Conservation (phyloP, 2,329 filamentous ascomycete species). For the Alternaria conjuncta region DNA sequence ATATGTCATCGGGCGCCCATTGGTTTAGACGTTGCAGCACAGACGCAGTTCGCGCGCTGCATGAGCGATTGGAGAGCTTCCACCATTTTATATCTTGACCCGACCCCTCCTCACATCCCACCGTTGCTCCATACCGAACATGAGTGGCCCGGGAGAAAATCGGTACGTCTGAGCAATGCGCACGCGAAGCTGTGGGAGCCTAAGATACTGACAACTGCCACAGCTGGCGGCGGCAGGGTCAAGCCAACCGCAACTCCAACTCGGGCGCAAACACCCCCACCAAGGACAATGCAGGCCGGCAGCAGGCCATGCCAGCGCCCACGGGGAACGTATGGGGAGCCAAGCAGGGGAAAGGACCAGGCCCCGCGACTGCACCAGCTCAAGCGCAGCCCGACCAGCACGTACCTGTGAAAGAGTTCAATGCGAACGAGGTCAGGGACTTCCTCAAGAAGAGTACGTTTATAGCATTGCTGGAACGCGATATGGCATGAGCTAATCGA, state of each 20-base stretch:
- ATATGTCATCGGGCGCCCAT: conserved; percentile 19
- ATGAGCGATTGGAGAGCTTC: conserved; percentile 26
- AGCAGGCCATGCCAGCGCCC: conserved; percentile 39
- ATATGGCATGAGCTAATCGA: conserved; percentile 25
- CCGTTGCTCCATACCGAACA: conserved; percentile 35
- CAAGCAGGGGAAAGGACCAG: conserved; percentile 39
- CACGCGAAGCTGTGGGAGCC: background rate
- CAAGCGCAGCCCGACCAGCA: conserved; percentile 38
- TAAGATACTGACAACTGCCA: conserved; percentile 20
- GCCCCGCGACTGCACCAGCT: conserved; percentile 19
- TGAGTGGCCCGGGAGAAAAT: conserved; percentile 50
- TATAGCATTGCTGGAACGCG: too few species aligned
- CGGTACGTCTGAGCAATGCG: conserved; percentile 30
- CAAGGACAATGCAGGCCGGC: conserved; percentile 38
- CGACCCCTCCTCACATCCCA: conserved; percentile 35
- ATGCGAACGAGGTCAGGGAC: conserved; percentile 51
- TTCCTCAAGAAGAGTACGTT: conserved; percentile 51
- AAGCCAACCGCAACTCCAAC: conserved; percentile 38
- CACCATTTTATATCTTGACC: conserved; percentile 40
- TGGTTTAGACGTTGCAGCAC: conserved; percentile 24
- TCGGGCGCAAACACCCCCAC: conserved; percentile 44
- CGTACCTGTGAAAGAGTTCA: conserved; percentile 51
- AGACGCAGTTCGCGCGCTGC: conserved; percentile 32
- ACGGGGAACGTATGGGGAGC: conserved; percentile 46
- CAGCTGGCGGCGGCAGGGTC: conserved; percentile 47